Evolutionary conservation across 805 yeast genomes (phyloP).

Genomic region (Candida palmyrensis): DNA sequence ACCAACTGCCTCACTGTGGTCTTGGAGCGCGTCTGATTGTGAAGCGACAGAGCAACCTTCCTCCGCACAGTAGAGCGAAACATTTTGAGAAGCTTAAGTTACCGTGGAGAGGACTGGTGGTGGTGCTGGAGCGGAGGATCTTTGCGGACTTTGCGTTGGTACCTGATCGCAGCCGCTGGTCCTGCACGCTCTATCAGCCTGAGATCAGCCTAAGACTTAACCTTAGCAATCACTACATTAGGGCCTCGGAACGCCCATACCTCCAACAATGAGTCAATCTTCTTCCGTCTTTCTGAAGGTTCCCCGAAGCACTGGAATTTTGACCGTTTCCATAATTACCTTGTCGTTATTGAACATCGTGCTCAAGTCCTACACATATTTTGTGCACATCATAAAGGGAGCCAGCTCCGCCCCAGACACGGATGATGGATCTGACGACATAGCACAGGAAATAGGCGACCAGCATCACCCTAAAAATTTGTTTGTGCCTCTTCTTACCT

Average conservation of each 20-base stretch:
- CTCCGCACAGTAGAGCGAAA: not conserved
- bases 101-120: too few relatives aligned
- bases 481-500: constrained; percentile 46
- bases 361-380: constrained; percentile 34
- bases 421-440: constrained; percentile 11
- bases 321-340: constrained; percentile 27
- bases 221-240: too few relatives aligned
- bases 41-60: not conserved
- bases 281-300: too few relatives aligned
- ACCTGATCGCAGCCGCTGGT: too few relatives aligned
- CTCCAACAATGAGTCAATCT: too few relatives aligned
- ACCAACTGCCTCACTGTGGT: constrained; percentile 25
- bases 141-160: too few relatives aligned
- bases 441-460: constrained; percentile 29
- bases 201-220: too few relatives aligned
- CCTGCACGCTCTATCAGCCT: too few relatives aligned
- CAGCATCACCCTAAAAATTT: constrained; percentile 42
- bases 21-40: constrained; percentile 8
- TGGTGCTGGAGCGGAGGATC: too few relatives aligned
- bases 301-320: constrained; percentile 29
- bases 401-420: not conserved
- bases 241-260: too few relatives aligned
- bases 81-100: not conserved
- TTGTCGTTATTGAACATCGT: constrained; percentile 28
- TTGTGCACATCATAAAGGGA: constrained; percentile 20